Conservation (phyloP, 257 asterid genomes). For the Rhazya stricta region DNA sequence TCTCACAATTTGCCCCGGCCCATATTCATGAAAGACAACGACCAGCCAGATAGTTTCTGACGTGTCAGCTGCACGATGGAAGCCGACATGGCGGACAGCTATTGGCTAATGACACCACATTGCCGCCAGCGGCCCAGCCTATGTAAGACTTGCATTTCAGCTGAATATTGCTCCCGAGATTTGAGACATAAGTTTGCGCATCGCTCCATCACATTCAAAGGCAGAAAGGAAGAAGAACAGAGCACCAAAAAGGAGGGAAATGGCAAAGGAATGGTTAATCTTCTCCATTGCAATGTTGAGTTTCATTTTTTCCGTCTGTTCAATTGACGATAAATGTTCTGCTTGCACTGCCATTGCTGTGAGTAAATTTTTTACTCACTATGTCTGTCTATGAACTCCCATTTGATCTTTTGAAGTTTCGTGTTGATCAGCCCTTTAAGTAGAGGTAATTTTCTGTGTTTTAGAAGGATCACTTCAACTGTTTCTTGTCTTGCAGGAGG, state of each 20-base stretch:
- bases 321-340: slow-evolving; percentile 75
- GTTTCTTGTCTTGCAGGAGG: slow-evolving; percentile 55
- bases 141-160: not conserved
- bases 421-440: not conserved
- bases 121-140: not conserved
- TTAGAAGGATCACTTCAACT: not conserved
- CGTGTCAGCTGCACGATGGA: not conserved
- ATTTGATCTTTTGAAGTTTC: not conserved
- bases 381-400: not conserved
- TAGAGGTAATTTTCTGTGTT: not conserved
- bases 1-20: too few relatives aligned
- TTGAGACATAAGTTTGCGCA: not conserved
- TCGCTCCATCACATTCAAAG: not conserved
- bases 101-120: slow-evolving; percentile 14
- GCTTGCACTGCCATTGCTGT: slow-evolving; percentile 96
- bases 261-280: slow-evolving; percentile 14
- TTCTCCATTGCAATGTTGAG: slow-evolving; percentile 9
- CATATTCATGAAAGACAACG: not conserved
- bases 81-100: not conserved
- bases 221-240: not conserved
- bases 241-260: slow-evolving; percentile 3
- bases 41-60: not conserved
- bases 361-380: slow-evolving; percentile 19
- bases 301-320: slow-evolving; percentile 29
- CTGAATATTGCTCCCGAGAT: slow-evolving; percentile 1